A percentile compares a stretch with the other conserved stretches of the same genome.
Conservation (phyloP, 345 rosid species). For the Salix udensis region DNA sequence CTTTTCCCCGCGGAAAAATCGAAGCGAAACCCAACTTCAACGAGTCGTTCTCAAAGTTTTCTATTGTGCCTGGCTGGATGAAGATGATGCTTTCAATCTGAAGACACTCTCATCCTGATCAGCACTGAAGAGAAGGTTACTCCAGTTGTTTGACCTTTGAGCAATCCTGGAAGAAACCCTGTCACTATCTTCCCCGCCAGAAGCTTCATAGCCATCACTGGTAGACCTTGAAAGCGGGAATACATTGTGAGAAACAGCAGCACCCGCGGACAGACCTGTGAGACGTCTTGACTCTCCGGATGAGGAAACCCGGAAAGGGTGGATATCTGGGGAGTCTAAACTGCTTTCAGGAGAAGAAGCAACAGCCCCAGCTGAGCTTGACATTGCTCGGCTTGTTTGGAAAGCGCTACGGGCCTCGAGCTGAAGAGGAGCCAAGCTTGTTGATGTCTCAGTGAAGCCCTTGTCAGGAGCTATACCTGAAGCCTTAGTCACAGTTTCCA, state of each 20-base stretch:
- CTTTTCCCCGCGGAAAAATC: conserved; percentile 1
- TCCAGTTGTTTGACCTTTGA: conserved; percentile 66
- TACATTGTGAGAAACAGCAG: conserved; percentile 46
- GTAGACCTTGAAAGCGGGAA: conserved; percentile 85
- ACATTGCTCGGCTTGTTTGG: conserved; percentile 87
- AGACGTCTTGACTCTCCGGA: conserved; percentile 68
- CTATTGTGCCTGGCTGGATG: conserved; percentile 40
- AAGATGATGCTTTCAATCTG: conserved; percentile 45
- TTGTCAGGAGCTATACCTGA: conserved; percentile 37
- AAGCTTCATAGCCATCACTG: conserved; percentile 94
- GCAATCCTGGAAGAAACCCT: conserved; percentile 71
- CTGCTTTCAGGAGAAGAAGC: conserved; percentile 98
- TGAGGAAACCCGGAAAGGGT: conserved; percentile 75
- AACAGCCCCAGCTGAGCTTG: conserved; percentile 57
- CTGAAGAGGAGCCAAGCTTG: conserved; percentile 85
- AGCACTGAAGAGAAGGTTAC: conserved; percentile 38
- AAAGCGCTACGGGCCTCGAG: conserved; percentile 90
- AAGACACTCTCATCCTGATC: conserved; percentile 48
- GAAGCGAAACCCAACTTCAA: conserved; percentile 15
- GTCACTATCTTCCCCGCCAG: conserved; percentile 98
- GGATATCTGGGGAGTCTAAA: conserved; percentile 86
- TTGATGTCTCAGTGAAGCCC: conserved; percentile 55
- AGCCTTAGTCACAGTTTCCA: conserved; percentile 51
- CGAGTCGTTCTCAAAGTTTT: conserved; percentile 31
- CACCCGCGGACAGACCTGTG: conserved; percentile 48